phyloP scores from a whole-genome alignment of 306 rosid species.

The Pyrus bretschneideri region DNA sequence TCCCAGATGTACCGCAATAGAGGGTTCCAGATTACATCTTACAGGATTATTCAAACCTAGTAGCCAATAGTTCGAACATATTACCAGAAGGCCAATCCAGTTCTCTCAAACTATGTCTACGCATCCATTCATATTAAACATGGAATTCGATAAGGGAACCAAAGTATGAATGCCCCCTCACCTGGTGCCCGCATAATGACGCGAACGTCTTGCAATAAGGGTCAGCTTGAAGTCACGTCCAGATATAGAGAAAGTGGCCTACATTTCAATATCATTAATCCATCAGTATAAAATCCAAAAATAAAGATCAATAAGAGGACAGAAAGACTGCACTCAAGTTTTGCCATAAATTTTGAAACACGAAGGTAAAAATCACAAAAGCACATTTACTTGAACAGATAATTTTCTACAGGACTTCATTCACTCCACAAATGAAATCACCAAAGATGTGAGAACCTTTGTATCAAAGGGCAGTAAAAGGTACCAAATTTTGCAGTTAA shows the following conservation, averaged over 20 bases:
- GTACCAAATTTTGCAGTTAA: not conserved
- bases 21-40: not conserved
- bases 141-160: not conserved
- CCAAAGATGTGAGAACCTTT: not conserved
- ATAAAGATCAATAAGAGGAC: not conserved
- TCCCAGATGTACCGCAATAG: not conserved
- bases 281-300: slow-evolving; percentile 14
- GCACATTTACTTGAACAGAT: not conserved
- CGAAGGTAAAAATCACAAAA: not conserved
- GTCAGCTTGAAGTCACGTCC: slow-evolving; percentile 63
- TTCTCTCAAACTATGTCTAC: not conserved
- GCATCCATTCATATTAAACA: not conserved
- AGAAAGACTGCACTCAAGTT: not conserved
- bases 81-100: not conserved
- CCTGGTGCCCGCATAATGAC: slow-evolving; percentile 99
- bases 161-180: slow-evolving; percentile 4
- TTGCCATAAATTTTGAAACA: not conserved
- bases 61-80: not conserved
- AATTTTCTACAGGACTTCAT: not conserved
- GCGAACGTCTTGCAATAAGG: slow-evolving; percentile 88
- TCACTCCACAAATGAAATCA: not conserved
- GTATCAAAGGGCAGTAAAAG: not conserved
- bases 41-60: not conserved
- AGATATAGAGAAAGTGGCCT: slow-evolving; percentile 64
- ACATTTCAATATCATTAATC: slow-evolving; percentile 24